phyloP scores from a whole-genome alignment of 495 filamentous ascomycete species.

The Aspergillus wentii region DNA sequence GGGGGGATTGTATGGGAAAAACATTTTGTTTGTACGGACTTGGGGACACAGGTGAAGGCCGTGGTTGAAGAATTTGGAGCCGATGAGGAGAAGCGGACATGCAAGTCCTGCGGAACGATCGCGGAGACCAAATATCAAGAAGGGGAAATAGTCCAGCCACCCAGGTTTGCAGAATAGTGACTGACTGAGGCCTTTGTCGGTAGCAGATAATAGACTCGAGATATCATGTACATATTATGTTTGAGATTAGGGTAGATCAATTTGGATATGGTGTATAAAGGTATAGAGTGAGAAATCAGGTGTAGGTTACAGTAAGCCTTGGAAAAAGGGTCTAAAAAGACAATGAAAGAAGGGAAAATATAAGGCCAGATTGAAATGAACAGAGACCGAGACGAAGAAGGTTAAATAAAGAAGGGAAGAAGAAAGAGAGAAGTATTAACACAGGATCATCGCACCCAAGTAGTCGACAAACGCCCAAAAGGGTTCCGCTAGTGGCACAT shows the following conservation, averaged over 20 bases:
- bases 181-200: neutral
- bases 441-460: too few species aligned
- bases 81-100: slow-evolving; percentile 67
- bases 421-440: too few species aligned
- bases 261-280: neutral
- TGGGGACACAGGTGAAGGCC: slow-evolving; percentile 95
- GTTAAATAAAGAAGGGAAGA: slow-evolving; percentile 5
- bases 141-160: slow-evolving; percentile 40
- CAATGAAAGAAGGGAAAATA: neutral
- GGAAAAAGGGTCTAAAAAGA: neutral
- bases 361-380: neutral
- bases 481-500: too few species aligned
- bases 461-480: neutral
- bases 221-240: slow-evolving; percentile 1
- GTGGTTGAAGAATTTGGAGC: slow-evolving; percentile 81
- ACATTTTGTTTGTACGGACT: slow-evolving; percentile 80
- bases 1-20: slow-evolving; percentile 76
- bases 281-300: neutral
- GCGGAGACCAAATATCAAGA: slow-evolving; percentile 47
- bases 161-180: slow-evolving; percentile 25
- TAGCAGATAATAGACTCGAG: neutral
- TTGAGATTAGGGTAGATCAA: slow-evolving; percentile 1
- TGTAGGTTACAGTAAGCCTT: too few species aligned
- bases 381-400: neutral
- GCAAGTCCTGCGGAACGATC: slow-evolving; percentile 70